Evolutionary conservation across 192 early-diverging fungal species (phyloP).

Genomic region (Paraglomus brasilianum): DNA sequence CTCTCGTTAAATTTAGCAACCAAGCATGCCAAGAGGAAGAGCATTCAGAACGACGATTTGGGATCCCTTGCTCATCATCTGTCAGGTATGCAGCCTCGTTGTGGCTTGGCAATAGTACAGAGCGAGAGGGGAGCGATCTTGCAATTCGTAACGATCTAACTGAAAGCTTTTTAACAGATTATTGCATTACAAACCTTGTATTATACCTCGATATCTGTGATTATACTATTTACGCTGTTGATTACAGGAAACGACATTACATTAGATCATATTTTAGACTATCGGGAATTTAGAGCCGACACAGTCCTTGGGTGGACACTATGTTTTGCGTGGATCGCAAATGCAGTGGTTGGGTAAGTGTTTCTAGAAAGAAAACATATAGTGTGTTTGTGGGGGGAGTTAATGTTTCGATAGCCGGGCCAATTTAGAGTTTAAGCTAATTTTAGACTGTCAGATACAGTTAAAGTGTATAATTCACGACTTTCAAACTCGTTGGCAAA

Average conservation of each 20-base stretch:
- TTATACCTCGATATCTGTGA: conserved; percentile 55
- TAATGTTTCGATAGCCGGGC: too few relatives aligned
- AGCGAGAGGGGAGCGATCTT: not conserved
- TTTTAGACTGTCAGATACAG: too few relatives aligned
- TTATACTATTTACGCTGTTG: conserved; percentile 50
- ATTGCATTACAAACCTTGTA: conserved; percentile 57
- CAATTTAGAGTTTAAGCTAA: too few relatives aligned
- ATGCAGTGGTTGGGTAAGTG: conserved; percentile 58
- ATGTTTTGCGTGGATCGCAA: conserved; percentile 62
- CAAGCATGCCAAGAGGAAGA: conserved; percentile 29
- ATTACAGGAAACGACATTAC: conserved; percentile 64
- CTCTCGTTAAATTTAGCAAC: not conserved
- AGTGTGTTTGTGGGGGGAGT: not conserved
- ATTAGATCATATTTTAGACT: conserved; percentile 66
- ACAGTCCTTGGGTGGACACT: conserved; percentile 70
- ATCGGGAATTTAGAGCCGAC: conserved; percentile 55
- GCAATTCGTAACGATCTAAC: not conserved
- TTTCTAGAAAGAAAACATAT: not conserved
- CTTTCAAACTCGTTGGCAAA: too few relatives aligned
- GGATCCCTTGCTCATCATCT: conserved; percentile 52
- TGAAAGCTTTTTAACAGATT: conserved; percentile 36
- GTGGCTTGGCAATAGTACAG: not conserved
- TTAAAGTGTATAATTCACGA: too few relatives aligned
- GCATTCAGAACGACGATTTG: conserved; percentile 46
- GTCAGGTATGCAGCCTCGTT: conserved; percentile 36